Base-by-base conservation (phyloP, 176 grass and related monocot species). In the Avena sativa region DNA sequence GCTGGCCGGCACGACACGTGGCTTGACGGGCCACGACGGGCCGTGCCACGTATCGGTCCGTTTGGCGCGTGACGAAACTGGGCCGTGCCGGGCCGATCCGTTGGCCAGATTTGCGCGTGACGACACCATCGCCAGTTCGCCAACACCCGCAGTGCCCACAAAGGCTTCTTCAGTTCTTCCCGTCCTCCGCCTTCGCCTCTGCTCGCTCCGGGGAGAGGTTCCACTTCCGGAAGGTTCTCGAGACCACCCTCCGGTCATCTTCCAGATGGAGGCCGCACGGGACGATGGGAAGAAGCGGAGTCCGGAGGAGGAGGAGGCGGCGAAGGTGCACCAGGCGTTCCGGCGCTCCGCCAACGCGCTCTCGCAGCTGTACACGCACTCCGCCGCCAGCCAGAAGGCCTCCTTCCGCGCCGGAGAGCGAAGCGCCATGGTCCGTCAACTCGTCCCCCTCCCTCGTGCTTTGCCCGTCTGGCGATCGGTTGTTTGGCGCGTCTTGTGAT, bases 271-370 rank as follows among this genome's bases (percentile, higher is more conserved):
- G 43, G 67, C 85, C 76, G 25, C 25, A 49, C 49, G 48, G 10
- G 64, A 78, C 21, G 89, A 71, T 74, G 74, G 62, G 38, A 95
- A 95, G 88, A 95, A 90, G 83, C 77, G 63, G 74, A 74, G 23
- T 10, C 70, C 88, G 85, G 86, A 90, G 51, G 90, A 73, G 1
- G 65, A 73, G 49, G 81, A 12, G 92, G 87, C 88, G 88, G 88
- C 87, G 75, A 76, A 87, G 85, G 75, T 92, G 90, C 88, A 90
- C 90, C 75, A 85, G 11, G 70, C 74, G 44, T 92, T 94, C 83
- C 76, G 93, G 44, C 78, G 88, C 50, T 62, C 93, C 68, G 90
- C 93, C 30, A 94, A 94, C 88, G 82, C 90, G 79, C 83, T 94
- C 48, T 94, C 93, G 23, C 93, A 90, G 78, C 49, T 94, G 38